Evolutionary conservation across 495 filamentous ascomycete species (phyloP), one percentile per base, ranked within the genome.

Genomic region (Gamarada debralockiae): DNA sequence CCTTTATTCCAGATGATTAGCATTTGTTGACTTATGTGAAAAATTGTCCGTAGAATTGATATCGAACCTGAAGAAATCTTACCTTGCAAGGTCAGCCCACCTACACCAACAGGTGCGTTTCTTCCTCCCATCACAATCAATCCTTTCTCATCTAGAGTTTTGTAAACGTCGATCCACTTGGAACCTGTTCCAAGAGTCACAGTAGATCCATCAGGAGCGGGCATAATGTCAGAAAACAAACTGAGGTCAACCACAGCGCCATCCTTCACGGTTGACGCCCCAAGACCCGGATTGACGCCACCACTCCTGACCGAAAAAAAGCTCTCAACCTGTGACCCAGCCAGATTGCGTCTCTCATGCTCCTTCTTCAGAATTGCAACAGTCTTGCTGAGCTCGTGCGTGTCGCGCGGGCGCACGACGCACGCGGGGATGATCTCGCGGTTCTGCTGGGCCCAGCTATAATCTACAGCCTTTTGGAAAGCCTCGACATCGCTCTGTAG

Each of bases 161-260:
- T 25, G 55, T 81, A 82, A 12, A 80, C 73, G 17, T 76, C 64
- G 14, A 39, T 34, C 77, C 77, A 81, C 52, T 48, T 57, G 37
- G 61, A 60, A 17, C 71, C 72, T 13, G 71, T 61, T 0, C 59
- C 74, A 27, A 74, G 66, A 6, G 38, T 36, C 3, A 55, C 58
- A 21, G 56, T 62, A 20, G 61, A 52, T 13, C 60, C 46, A 50
- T 69, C 63, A 13, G 47, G n/a, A 7, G 47, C 52, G 2, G 75
- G 54, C 7, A n/a, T 37, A 22, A 75, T 48, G 12, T 59, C 60
- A 24, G 69, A 74, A 31, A 87, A 52, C 3, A 67, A 67, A 0
- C 61, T 52, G 7, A 84, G 65, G 42, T 75, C 73, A 43, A 87
- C 70, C 22, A 80, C 70, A 6, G 85, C 73, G 12, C 81, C 81